Percentiles rank a stretch among this genome's conserved stretches.
Conservation (phyloP, 2,329 filamentous ascomycete species). For the Cladophialophora bantiana region DNA sequence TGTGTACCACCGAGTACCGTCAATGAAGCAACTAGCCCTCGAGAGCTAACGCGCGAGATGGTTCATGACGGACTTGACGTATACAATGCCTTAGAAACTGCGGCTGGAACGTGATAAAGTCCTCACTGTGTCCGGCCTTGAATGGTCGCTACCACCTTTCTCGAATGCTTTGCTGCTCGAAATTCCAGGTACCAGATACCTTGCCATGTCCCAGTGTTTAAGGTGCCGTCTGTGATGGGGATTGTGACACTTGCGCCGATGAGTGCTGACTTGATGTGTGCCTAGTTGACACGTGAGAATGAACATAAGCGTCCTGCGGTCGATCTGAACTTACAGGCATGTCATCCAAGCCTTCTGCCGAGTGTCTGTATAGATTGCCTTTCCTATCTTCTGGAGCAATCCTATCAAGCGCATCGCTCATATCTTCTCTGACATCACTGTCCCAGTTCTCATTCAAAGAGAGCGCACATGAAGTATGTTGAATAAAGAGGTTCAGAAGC, state of each 20-base stretch:
- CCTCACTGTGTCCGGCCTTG: conserved; percentile 73
- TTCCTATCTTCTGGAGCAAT: conserved; percentile 83
- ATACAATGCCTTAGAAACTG: background rate
- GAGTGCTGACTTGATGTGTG: conserved; percentile 90
- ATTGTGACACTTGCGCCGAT: conserved; percentile 89
- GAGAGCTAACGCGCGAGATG: background rate
- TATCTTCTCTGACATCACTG: conserved; percentile 84
- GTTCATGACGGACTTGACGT: background rate
- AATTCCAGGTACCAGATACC: conserved; percentile 97
- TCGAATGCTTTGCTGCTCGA: conserved; percentile 73
- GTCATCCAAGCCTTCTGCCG: conserved; percentile 86
- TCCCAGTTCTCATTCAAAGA: conserved; percentile 94
- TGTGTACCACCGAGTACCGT: background rate
- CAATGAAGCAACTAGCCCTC: background rate
- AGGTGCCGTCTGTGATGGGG: conserved; percentile 83
- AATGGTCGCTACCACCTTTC: conserved; percentile 89
- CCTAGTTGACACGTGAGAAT: conserved; percentile 54
- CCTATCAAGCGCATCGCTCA: conserved; percentile 91
- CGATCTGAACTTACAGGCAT: conserved; percentile 73
- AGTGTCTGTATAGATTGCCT: conserved; percentile 81
- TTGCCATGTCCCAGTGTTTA: conserved; percentile 69
- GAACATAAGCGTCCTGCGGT: background rate
- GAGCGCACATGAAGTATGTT: conserved; percentile 92
- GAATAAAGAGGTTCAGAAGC: conserved; percentile 86
- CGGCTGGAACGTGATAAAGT: background rate